phyloP scores from a whole-genome alignment of 208 protist genomes.

The Porcisia deanei region DNA sequence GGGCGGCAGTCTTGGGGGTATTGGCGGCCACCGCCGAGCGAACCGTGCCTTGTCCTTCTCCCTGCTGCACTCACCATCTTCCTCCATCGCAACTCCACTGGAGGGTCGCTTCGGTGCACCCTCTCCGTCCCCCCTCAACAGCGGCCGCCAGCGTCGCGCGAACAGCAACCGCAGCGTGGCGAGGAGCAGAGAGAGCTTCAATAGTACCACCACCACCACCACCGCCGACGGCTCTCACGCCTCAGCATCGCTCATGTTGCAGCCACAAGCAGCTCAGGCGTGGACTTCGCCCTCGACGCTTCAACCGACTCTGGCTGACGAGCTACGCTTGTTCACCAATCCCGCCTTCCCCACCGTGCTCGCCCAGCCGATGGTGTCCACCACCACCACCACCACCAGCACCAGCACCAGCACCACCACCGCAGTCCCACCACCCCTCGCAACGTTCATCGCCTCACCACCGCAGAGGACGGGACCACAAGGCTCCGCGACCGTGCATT shows the following conservation, averaged over 20 bases:
- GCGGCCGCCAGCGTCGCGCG: conserved; percentile 2
- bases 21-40: background rate
- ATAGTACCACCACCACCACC: background rate
- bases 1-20: background rate
- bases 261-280: background rate
- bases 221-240: background rate
- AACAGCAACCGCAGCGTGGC: background rate
- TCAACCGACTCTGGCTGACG: conserved; percentile 23
- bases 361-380: background rate
- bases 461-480: background rate
- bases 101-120: background rate
- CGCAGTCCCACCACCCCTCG: background rate
- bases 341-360: conserved; percentile 2
- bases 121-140: conserved; percentile 9
- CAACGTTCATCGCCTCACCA: conserved; percentile 23
- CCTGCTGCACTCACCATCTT: conserved; percentile 14
- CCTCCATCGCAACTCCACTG: background rate
- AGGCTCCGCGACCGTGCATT: background rate
- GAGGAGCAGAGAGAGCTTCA: background rate
- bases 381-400: background rate
- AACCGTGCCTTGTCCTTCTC: conserved; percentile 28
- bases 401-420: background rate
- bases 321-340: conserved; percentile 24
- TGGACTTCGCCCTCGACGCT: background rate
- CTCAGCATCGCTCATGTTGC: background rate